phyloP scores from a whole-genome alignment of 352 stramenopile species.

The Phytophthora multivora region DNA sequence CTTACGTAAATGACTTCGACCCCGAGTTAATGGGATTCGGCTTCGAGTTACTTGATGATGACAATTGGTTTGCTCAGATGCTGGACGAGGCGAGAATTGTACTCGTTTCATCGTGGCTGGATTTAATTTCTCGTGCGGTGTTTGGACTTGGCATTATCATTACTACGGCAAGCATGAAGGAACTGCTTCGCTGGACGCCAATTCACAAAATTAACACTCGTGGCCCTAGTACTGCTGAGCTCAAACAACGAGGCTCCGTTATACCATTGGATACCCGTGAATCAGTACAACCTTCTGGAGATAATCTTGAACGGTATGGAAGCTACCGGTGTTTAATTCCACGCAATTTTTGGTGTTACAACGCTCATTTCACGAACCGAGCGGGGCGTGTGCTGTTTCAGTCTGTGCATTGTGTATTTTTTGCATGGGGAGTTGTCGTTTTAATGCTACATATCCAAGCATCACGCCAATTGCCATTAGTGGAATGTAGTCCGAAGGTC shows the following conservation, averaged over 20 bases:
- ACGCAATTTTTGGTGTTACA: slow-evolving; percentile 5
- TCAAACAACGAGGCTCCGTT: too few species aligned
- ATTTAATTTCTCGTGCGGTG: not conserved
- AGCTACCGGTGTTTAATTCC: too few species aligned
- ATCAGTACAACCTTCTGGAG: too few species aligned
- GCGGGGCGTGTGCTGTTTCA: not conserved
- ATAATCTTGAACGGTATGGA: too few species aligned
- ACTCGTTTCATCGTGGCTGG: not conserved
- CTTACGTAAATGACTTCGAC: not conserved
- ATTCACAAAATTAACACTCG: not conserved
- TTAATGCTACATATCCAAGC: slow-evolving; percentile 23
- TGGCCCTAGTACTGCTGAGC: too few species aligned
- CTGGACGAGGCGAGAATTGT: slow-evolving; percentile 1
- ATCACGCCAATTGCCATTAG: slow-evolving; percentile 2
- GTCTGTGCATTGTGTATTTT: slow-evolving; percentile 4
- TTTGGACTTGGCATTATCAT: not conserved
- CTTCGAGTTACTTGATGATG: not conserved
- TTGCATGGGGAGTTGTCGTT: slow-evolving; percentile 12
- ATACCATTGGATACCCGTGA: too few species aligned
- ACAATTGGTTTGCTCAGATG: slow-evolving; percentile 7
- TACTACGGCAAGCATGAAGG: slow-evolving; percentile 1
- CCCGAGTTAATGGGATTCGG: not conserved
- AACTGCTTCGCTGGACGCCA: not conserved
- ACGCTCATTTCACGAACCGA: slow-evolving; percentile 18
- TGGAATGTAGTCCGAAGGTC: slow-evolving; percentile 20